Evolutionary conservation across 176 grass and related monocot species (phyloP), one percentile per base, ranked within the genome.

Genomic region (Musa schizocarpa): DNA sequence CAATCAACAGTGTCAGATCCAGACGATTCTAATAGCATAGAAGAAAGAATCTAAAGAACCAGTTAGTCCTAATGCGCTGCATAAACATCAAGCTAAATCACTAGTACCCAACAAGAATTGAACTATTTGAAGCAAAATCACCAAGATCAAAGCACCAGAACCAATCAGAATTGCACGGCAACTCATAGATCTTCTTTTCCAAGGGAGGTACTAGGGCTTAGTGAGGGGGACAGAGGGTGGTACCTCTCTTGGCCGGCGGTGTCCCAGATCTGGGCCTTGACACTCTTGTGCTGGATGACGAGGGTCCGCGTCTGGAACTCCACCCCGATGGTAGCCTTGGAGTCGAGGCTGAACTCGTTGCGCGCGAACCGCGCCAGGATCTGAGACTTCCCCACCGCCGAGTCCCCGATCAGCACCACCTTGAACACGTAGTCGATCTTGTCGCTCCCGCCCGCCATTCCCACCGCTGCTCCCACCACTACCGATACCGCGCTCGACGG

Each of bases 351-450:
- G 64, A 71, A 79, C 77, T 79, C 77, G 66, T 79, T 70, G 24
- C 77, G 66, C 17, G 77, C 77, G 65, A 79, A 79, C 27, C 77
- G 86, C 23, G 86, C 82, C 29, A 85, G 79, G 82, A 88, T 85
- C 86, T 85, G 86, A 17, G 86, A 88, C 52, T 88, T 88, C 63
- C 86, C 86, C 34, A 88, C 86, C 52, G 86, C 82, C 17, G 86
- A 84, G 79, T 88, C 86, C 20, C 86, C 86, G 82, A 88, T 84
- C 26, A 84, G 82, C 86, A 84, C 82, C 70, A 88, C 79, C 82
- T 88, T 88, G 86, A 88, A 88, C 55, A 88, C 79, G 75, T 88
- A 88, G 86, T 88, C 82, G 56, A 88, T 83, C 79, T 84, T 88
- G 23, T 75, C 73, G 19, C 71, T 20, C 5, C 4, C 21, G 3